These are phyloP conservation scores for Trichoderma sp. DNA, from an alignment of 2,329 filamentous ascomycete genomes.

Conservation along the genomic window DNA sequence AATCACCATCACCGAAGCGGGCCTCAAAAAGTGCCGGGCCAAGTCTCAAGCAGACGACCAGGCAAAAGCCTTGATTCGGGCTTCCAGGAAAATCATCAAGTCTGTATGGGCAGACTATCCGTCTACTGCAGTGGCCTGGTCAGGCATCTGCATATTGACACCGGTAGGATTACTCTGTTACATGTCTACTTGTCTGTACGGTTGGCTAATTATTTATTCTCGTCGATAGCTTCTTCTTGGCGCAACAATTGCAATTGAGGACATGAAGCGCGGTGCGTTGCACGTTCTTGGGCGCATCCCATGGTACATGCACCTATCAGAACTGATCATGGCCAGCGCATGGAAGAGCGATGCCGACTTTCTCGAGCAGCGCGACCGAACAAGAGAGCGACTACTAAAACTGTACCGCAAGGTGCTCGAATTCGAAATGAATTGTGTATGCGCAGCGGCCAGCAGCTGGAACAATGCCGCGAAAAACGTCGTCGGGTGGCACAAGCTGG, in stretches of 20 bases:
- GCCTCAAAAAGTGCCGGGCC: conserved; percentile 33
- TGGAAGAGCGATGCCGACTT: conserved; percentile 31
- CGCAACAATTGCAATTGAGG: conserved; percentile 36
- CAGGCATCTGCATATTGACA: conserved; percentile 40
- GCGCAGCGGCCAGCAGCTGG: conserved; percentile 41
- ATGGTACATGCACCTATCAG: conserved; percentile 38
- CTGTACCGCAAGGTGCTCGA: conserved; percentile 39
- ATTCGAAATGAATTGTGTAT: conserved; percentile 44
- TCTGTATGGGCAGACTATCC: conserved; percentile 31
- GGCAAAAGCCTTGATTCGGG: conserved; percentile 33
- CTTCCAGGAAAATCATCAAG: conserved; percentile 33
- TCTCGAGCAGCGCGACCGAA: conserved; percentile 25
- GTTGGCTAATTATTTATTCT: background rate
- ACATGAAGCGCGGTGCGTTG: conserved; percentile 34
- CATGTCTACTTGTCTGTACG: background rate
- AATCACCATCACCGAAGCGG: conserved; percentile 33
- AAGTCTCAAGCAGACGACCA: conserved; percentile 33
- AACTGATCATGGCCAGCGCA: conserved; percentile 29
- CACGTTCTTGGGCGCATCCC: conserved; percentile 37
- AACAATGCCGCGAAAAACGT: conserved; percentile 41
- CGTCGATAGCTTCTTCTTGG: conserved; percentile 37
- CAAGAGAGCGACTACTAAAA: conserved; percentile 30
- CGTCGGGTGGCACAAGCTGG: conserved; percentile 38
- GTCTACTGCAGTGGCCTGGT: conserved; percentile 38
- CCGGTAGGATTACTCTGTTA: conserved; percentile 31